Evolutionary conservation across 306 rosid genomes (phyloP), one percentile per base, ranked within the genome.

Genomic region (Pterocarpus macrocarpus): DNA sequence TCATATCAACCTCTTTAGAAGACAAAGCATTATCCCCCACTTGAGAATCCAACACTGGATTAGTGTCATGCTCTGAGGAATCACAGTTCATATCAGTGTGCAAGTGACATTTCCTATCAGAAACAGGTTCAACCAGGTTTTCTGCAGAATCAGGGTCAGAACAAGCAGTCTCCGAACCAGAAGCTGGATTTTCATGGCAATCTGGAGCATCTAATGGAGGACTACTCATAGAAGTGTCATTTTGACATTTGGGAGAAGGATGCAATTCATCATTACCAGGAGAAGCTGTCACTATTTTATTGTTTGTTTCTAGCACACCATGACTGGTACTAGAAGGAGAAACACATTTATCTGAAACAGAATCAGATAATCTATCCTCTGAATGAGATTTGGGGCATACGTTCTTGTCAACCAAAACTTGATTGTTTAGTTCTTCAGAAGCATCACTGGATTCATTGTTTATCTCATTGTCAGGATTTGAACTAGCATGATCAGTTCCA

Each of bases 401-500:
- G 12, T 81, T 73, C 68, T 41, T 59, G 43, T 56, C 81, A 47
- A 78, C 76, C 75, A 79, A 64, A 57, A 36, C 77, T 13, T 80
- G 65, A 64, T 77, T 57, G 64, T 87, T 67, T 12, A 64, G 70
- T 71, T 89, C 88, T 64, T 81, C 85, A 76, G 86, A 79, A 58
- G 88, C 87, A 82, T 87, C 85, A 56, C 82, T 86, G 28, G 53
- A 79, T 79, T 84, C 92, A 74, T 80, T 77, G 52, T 83, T 69
- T 32, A 52, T 81, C 56, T 82, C 92, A 82, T 75, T 77, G 67
- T 73, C 52, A 77, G 57, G 80, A 74, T 55, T 82, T 66, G 80
- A 85, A 85, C 75, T 79, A 33, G 55, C 59, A 78, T 87, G 90
- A 62, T 85, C 91, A 69, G 80, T 76, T 82, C 86, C 83, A 47